Percentiles rank a stretch among this genome's conserved stretches.
Conservation (phyloP, 2,329 filamentous ascomycete species). For the Sarocladiaceae sp. region DNA sequence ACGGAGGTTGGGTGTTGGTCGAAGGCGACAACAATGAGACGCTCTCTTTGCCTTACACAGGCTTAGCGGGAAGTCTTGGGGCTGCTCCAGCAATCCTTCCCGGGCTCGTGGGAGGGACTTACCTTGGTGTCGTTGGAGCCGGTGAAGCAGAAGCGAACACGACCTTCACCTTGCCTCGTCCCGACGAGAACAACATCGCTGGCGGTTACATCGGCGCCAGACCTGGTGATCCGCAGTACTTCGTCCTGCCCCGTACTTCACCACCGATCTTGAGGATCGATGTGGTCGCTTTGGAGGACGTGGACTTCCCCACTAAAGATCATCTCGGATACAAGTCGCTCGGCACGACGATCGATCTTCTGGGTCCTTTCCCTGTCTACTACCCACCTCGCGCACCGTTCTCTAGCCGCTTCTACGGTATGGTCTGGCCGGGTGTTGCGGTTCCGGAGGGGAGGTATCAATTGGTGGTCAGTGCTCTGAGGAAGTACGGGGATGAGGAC, state of each 20-base stretch:
- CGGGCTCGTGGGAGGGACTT: background rate
- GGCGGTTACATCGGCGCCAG: background rate
- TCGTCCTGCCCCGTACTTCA: background rate
- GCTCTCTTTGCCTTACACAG: conserved; percentile 30
- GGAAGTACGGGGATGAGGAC: background rate
- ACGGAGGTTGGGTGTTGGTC: conserved; percentile 28
- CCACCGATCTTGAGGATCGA: background rate
- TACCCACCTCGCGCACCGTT: background rate
- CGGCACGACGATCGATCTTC: background rate
- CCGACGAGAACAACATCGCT: background rate
- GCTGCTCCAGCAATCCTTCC: background rate
- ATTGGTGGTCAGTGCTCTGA: background rate
- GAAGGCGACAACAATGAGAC: conserved; percentile 23
- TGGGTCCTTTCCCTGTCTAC: background rate
- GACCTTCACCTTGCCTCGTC: background rate
- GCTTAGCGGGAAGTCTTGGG: conserved; percentile 20
- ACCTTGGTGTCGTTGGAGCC: background rate
- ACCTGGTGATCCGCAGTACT: background rate
- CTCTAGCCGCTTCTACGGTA: background rate
- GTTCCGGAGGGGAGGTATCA: background rate
- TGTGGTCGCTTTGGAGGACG: background rate
- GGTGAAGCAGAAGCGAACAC: background rate
- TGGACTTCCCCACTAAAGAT: background rate
- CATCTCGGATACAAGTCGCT: background rate
- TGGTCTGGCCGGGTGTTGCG: background rate